Base-by-base conservation (phyloP, 371 early-diverging fungal species). In the Zychaea mexicana region DNA sequence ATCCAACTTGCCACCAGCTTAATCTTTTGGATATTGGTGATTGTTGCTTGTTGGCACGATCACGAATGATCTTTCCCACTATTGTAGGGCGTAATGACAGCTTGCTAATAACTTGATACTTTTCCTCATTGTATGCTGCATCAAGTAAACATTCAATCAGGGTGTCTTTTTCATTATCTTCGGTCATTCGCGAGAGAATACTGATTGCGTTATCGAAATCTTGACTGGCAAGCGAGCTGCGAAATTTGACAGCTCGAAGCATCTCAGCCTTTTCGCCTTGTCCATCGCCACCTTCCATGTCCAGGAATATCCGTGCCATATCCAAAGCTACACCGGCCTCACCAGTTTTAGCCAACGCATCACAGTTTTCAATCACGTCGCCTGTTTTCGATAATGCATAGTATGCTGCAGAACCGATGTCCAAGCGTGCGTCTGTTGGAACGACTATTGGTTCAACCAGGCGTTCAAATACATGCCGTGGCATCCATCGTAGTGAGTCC, bases 1-100 rank as follows among this genome's bases (percentile, higher is more conserved):
- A 61, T 26, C 62, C 62, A 6, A 61, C 27, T 53, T 61, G 53
- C 53, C 53, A 61, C 62, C 62, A 61, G 62, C 62, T 61, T 39
- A 61, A 39, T 36, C 53, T 24, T 32, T 52, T 31, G 2, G 22
- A 13, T 3, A 27, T 1, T 3, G 52, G 24, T 4, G 19, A 1
- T 10, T 36, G 32, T 5, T 57, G 32, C 28, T 39, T 49, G 19
- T 22, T 39, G 13, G 26, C 28, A 15, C 45, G 28, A 30, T 58
- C 59, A 10, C 39, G 38, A n/a, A 58, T 38, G n/a, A 33, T 33
- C 22, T 21, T 26, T 27, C 10, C 17, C 3, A 33, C 59, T 13
- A 58, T 24, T 17, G n/a, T 17, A 2, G 24, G 24, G 17, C 13
- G 32, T 27, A 33, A 17, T 7, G 38, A 42, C 10, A 27, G 13